Base-by-base conservation (phyloP, 176 grass and related monocot species). In the Oryza longistaminata region DNA sequence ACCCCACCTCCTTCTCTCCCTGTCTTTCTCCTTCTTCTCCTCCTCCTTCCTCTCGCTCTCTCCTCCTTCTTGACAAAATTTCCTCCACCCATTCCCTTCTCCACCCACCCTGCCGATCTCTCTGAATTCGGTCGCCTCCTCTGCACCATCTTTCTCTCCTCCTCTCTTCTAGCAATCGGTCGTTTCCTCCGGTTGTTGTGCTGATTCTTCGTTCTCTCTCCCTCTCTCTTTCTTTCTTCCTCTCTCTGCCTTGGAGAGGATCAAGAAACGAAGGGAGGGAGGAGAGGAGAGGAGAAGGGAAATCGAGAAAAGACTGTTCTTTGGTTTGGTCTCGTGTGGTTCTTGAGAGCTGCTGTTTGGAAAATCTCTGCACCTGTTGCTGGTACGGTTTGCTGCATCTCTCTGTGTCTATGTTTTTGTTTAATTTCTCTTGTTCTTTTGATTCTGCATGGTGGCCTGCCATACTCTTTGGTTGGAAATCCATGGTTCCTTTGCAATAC, bases 11-110 rank as follows among this genome's bases (percentile, higher is more conserved):
- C 9, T 43, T 27, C 42, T 31, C 73, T 60, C 75, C 73, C 64
- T 52, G 70, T 85, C 80, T 88, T 31, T 83, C 87, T 71, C 34
- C 34, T 27, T 27, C 27, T 35, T 73, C 26, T 2, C 64, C 11
- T 35, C 80, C 26, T 2, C 64, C 11, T 52, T 7, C 58, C 14
- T 26, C 44, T 16, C 69, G 43, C 64, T 85, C 71, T 35, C 64
- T 61, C 44, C 45, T 68, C 65, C 37, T 37, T 34, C 73, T 84
- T 84, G 70, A 80, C 85, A 66, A 82, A 79, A n/a, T 87, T 87
- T 87, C 85, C 89, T 87, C 89, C 89, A 87, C 85, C 85, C 89
- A 66, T 88, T 91, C 76, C 21, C 64, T 35, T 65, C 76, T 84
- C 85, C 85, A 81, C 70, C 85, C 84, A 79, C 80, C 71, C 71